Evolutionary conservation across 176 grass and related monocot genomes (phyloP), one percentile per base, ranked within the genome.

Genomic region (Alopecurus myosuroides): DNA sequence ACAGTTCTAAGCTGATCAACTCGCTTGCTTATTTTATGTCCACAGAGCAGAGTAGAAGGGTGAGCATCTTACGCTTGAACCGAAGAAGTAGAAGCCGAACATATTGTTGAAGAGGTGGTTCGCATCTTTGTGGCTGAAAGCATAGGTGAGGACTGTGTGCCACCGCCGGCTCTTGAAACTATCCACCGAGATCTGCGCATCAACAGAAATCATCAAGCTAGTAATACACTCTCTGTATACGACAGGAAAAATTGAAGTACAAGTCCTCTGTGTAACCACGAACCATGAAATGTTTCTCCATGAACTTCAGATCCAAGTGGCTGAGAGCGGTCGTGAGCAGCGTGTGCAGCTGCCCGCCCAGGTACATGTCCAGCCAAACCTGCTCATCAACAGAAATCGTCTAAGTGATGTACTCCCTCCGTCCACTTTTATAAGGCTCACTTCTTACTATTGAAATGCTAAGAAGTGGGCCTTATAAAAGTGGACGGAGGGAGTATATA

Each of bases 221-320:
- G 83, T 44, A 7, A 56, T 18, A 18, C 29, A 34, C 15, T 34
- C 30, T 65, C 11, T 61, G 23, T 29, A 1, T 29, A 31, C 10
- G 13, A 15, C 5, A 18, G 18, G 28, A 5, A 14, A 65, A 33
- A 34, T 34, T 9, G 3, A 34, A 31, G 28, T 0, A 62, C 3
- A 62, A 31, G 28, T 63, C 9, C 58, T 28, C 44, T 23, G 26
- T 11, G 58, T 17, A 63, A 63, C 33, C 20, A 62, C 35, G 18
- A n/a, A 92, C 91, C 96, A 87, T 98, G 85, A 98, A 98, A 83
- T 98, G 85, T 3, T 85, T 94, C 74, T 19, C 84, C 93, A 89
- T 95, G 80, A 98, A 94, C 78, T 5, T 75, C 11, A 55, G 82
- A 70, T 98, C 87, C 3, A 85, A 81, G 63, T 94, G 25, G 68